These are phyloP conservation scores for Ambrosiella xylebori DNA, from an alignment of 2,329 filamentous ascomycete species.

Conservation along the genomic window DNA sequence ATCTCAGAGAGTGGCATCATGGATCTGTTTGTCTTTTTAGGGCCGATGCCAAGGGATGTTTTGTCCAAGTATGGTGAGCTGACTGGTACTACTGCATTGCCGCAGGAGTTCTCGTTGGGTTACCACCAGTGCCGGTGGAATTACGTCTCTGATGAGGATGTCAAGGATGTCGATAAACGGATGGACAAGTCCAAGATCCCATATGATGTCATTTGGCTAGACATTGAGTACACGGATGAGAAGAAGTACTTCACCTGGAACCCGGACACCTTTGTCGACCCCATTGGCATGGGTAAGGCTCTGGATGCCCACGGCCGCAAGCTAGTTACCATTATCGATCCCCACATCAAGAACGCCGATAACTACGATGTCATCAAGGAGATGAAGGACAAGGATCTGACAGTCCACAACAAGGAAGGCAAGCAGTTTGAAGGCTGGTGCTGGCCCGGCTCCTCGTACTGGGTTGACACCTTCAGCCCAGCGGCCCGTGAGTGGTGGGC, in stretches of 20 bases:
- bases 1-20: slow-evolving; percentile 81
- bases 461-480: slow-evolving; percentile 95
- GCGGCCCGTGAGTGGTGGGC: slow-evolving; percentile 84
- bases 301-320: slow-evolving; percentile 74
- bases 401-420: slow-evolving; percentile 76
- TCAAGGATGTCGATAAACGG: slow-evolving; percentile 88
- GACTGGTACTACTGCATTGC: slow-evolving; percentile 79
- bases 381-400: slow-evolving; percentile 67
- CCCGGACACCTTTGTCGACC: slow-evolving; percentile 69
- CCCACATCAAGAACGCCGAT: slow-evolving; percentile 86
- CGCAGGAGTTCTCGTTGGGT: slow-evolving; percentile 77
- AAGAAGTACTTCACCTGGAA: slow-evolving; percentile 99
- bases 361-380: slow-evolving; percentile 64
- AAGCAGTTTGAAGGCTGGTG: slow-evolving; percentile 92
- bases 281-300: slow-evolving; percentile 73
- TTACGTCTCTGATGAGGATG: slow-evolving; percentile 91
- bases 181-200: slow-evolving; percentile 93
- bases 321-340: slow-evolving; percentile 86
- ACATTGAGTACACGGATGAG: slow-evolving; percentile 92
- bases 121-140: slow-evolving; percentile 99
- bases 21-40: slow-evolving; percentile 88
- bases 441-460: slow-evolving; percentile 93
- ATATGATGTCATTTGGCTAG: slow-evolving; percentile 97
- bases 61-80: slow-evolving; percentile 72
- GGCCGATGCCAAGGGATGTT: slow-evolving; percentile 68